Percentiles rank a stretch among this genome's conserved stretches.
These are phyloP conservation scores for Dipteronia dyeriana DNA, from an alignment of 345 rosid species.

Conservation along the genomic window DNA sequence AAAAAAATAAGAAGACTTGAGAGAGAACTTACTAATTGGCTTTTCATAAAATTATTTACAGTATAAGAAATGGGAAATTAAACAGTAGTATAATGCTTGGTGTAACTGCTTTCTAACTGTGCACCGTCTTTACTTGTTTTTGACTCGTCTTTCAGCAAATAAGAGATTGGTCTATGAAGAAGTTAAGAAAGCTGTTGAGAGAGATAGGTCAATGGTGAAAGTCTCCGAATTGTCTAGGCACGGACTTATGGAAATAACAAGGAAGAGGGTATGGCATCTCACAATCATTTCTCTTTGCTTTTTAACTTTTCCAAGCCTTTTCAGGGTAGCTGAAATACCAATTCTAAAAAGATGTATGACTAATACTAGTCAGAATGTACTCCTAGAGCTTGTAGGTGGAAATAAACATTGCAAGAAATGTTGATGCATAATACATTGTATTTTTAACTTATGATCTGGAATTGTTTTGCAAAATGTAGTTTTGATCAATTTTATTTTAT, in stretches of 20 bases:
- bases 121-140: neutral
- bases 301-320: conserved; percentile 13
- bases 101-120: neutral
- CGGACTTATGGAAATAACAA: conserved; percentile 97
- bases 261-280: conserved; percentile 75
- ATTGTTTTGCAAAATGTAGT: neutral
- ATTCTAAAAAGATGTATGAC: neutral
- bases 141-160: conserved; percentile 59
- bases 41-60: neutral
- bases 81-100: neutral
- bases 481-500: conserved; percentile 4
- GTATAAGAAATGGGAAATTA: conserved; percentile 7
- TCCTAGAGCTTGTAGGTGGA: neutral
- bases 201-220: conserved; percentile 85
- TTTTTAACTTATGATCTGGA: neutral
- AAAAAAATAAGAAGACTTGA: neutral
- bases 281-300: conserved; percentile 22
- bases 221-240: conserved; percentile 92
- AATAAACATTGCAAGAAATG: neutral
- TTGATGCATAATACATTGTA: neutral
- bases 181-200: conserved; percentile 87
- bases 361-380: neutral
- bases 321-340: neutral
- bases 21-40: conserved; percentile 1
- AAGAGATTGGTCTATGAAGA: conserved; percentile 91